Evolutionary conservation across 331 rosid species (phyloP).

Genomic region (Acacia pycnantha): DNA sequence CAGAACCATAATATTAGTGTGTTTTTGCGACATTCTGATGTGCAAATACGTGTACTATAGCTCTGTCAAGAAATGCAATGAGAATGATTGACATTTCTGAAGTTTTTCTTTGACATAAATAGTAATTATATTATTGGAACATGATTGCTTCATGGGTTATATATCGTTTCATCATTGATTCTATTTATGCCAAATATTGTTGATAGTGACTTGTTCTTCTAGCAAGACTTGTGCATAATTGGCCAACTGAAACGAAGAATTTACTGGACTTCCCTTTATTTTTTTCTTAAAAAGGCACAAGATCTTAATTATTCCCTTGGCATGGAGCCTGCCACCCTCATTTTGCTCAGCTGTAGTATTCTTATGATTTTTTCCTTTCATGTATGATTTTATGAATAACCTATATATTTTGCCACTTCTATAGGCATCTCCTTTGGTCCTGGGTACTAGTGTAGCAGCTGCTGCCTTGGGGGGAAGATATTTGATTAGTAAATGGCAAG

Average conservation of each 20-base stretch:
- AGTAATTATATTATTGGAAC: not conserved
- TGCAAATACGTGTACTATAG: not conserved
- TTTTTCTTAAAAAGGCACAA: not conserved
- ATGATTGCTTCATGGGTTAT: not conserved
- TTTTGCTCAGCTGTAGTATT: not conserved
- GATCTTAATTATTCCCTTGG: not conserved
- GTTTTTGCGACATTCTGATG: not conserved
- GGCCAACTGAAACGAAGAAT: not conserved
- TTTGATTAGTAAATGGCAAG: constrained; percentile 32
- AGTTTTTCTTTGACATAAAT: not conserved
- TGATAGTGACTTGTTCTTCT: not conserved
- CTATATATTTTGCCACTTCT: not conserved
- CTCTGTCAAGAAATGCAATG: not conserved
- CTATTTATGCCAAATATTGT: not conserved
- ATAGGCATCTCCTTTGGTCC: constrained; percentile 28
- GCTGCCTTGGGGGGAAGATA: constrained; percentile 37
- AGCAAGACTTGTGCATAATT: not conserved
- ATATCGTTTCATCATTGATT: not conserved
- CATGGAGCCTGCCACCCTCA: not conserved
- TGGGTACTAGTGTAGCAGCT: constrained; percentile 33
- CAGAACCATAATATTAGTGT: not conserved
- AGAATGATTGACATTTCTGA: not conserved
- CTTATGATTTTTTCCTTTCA: not conserved
- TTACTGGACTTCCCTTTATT: not conserved
- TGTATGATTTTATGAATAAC: not conserved